A percentile compares a stretch with the other conserved stretches of the same genome.
Evolutionary conservation across 2,329 filamentous ascomycete species (phyloP).

Genomic region (Cyanodermella asteris): DNA sequence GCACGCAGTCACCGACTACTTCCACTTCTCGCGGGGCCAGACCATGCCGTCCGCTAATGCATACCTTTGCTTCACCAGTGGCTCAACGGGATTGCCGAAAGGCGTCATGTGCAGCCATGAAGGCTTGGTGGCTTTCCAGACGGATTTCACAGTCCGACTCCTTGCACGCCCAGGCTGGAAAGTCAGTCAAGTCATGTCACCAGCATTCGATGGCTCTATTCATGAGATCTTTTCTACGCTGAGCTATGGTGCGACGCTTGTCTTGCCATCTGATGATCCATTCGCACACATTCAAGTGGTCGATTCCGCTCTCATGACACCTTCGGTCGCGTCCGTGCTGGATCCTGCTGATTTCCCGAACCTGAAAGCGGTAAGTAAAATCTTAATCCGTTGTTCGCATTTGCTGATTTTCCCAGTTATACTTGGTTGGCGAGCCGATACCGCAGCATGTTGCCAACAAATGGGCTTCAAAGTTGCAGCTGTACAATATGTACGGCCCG

Average conservation of each 20-base stretch:
- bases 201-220: constrained; percentile 23
- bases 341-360: constrained; percentile 14
- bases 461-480: constrained; percentile 12
- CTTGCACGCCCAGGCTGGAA: constrained; percentile 13
- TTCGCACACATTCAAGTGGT: constrained; percentile 13
- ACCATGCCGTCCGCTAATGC: constrained; percentile 8
- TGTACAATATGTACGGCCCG: constrained; percentile 25
- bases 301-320: constrained; percentile 17
- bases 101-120: constrained; percentile 17
- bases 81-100: constrained; percentile 23
- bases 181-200: constrained; percentile 21
- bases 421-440: constrained; percentile 19
- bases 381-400: not conserved
- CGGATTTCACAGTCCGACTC: constrained; percentile 14
- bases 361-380: constrained; percentile 8
- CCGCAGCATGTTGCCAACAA: constrained; percentile 13
- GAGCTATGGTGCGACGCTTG: constrained; percentile 18
- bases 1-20: not conserved
- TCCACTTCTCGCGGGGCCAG: constrained; percentile 1
- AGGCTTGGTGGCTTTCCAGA: constrained; percentile 17
- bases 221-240: constrained; percentile 21
- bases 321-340: constrained; percentile 16
- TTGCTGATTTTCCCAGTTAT: constrained; percentile 8
- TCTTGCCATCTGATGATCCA: constrained; percentile 12
- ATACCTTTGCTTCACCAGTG: constrained; percentile 24